Conservation (phyloP, 805 yeast species). For the Starmera dryadoides region DNA sequence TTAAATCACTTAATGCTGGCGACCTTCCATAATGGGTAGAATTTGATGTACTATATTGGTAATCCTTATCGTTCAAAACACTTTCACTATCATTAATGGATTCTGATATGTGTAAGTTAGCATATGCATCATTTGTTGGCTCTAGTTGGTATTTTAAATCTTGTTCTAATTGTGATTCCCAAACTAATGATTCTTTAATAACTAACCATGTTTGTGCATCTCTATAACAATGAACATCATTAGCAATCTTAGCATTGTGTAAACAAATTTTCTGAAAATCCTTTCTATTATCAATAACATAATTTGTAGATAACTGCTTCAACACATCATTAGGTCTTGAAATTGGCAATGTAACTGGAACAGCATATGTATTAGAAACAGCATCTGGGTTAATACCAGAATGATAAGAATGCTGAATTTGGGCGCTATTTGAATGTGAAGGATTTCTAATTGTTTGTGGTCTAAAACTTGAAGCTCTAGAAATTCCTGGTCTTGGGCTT, state of each 20-base stretch:
- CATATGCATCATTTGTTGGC: background rate
- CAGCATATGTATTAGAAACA: conserved; percentile 3
- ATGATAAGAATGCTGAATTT: conserved; percentile 3
- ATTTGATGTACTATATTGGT: conserved; percentile 18
- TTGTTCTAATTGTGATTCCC: conserved; percentile 18
- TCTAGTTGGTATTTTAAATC: conserved; percentile 2
- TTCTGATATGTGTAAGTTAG: background rate
- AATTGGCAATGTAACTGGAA: conserved; percentile 19
- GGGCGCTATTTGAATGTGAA: conserved; percentile 8
- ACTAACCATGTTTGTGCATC: conserved; percentile 62
- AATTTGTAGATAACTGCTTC: conserved; percentile 41
- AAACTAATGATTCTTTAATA: conserved; percentile 39
- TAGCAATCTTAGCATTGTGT: conserved; percentile 50
- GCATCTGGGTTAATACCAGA: conserved; percentile 13
- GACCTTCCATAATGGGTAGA: conserved; percentile 21
- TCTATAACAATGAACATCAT: conserved; percentile 39
- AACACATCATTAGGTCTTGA: conserved; percentile 25
- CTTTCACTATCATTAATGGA: conserved; percentile 7
- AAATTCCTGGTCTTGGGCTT: conserved; percentile 19
- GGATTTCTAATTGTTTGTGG: conserved; percentile 12
- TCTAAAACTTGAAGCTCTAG: conserved; percentile 14
- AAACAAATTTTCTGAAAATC: conserved; percentile 45
- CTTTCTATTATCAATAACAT: conserved; percentile 37
- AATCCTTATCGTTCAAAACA: conserved; percentile 6
- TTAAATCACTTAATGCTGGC: conserved; percentile 20